Evolutionary conservation across 768 basidiomycete genomes (phyloP), one percentile per base, ranked within the genome.

Genomic region (Coprinopsis cinerea): DNA sequence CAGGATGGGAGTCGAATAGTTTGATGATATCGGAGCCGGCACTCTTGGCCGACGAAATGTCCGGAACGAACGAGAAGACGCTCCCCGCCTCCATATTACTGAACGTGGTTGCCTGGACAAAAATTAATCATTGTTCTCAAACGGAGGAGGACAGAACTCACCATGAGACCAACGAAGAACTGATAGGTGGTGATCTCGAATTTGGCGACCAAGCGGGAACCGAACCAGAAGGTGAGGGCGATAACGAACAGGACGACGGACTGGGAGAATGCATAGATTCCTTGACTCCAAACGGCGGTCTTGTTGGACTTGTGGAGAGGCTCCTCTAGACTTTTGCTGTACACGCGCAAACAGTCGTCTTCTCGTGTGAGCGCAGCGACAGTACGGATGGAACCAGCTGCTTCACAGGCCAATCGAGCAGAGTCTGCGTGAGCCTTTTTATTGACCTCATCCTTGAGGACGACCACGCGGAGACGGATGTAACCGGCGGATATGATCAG

Each of bases 361-460:
- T 93, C 91, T 15, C 91, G 74, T 1, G 88, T 91, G 17, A 93
- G 70, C 1, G 81, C 74, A 2, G 91, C 89, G 24, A 93, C 90
- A 1, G 91, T 92, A 34, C 85, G 76, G 54, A 93, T 91, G 11
- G 91, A 75, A 10, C 75, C 82, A 14, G 89, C 87, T 11, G 88
- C 86, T 61, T 93, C 91, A 54, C 88, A 90, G 34, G 90, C 90
- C n/a, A 90, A 64, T 51, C 91, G 88, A 1, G 90, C 87, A 18
- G 85, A 87, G 11, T 61, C 61, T 47, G 82, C 83, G 60, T 93
- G 87, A 0, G 81, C 70, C 56, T 72, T 69, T 65, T 88, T 88
- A 69, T 87, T 88, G 51, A 68, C 60, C 59, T 82, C 75, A 55
- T 85, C 88, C 61, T 91, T 92, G 54, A 90, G 65, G 1, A 89